Evolutionary conservation across 2,329 filamentous ascomycete species (phyloP).

Genomic region (Elsinoe australis): DNA sequence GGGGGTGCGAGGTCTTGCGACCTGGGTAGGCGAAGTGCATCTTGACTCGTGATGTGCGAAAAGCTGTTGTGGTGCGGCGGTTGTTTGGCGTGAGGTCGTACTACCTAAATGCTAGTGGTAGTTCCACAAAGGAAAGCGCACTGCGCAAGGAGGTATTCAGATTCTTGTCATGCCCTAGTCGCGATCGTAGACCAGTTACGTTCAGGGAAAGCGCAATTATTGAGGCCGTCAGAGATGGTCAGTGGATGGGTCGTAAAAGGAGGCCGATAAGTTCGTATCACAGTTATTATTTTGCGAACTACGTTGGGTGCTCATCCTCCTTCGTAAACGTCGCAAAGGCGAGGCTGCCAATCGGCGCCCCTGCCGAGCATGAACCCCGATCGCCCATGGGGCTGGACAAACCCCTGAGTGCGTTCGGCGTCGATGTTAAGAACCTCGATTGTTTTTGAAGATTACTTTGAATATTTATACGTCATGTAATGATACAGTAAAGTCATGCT

Average conservation of each 20-base stretch:
- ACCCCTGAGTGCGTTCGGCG: slow-evolving; percentile 9
- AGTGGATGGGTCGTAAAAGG: no score
- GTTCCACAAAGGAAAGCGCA: background rate
- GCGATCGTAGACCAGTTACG: no score
- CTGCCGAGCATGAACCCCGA: slow-evolving; percentile 3
- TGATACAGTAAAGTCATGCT: no score
- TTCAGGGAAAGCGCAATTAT: no score
- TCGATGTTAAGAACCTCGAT: no score
- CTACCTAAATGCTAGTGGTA: no score
- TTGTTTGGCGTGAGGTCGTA: no score
- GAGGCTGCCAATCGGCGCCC: slow-evolving; percentile 2
- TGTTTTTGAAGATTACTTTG: no score
- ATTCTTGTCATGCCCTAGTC: slow-evolving; percentile 4
- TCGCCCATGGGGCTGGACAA: slow-evolving; percentile 8
- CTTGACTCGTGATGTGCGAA: slow-evolving; percentile 16
- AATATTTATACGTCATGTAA: no score
- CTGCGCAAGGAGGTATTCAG: slow-evolving; percentile 10
- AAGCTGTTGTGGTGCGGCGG: no score
- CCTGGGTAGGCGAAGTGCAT: slow-evolving; percentile 89
- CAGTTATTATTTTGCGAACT: slow-evolving; percentile 7
- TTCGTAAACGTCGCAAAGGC: slow-evolving; percentile 10
- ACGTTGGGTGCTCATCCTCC: slow-evolving; percentile 9
- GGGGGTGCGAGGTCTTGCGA: slow-evolving; percentile 70
- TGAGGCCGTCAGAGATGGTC: background rate
- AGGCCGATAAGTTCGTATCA: slow-evolving; percentile 4